Evolutionary conservation across 805 yeast genomes (phyloP).

Genomic region (Kazachstania bromeliacearum): DNA sequence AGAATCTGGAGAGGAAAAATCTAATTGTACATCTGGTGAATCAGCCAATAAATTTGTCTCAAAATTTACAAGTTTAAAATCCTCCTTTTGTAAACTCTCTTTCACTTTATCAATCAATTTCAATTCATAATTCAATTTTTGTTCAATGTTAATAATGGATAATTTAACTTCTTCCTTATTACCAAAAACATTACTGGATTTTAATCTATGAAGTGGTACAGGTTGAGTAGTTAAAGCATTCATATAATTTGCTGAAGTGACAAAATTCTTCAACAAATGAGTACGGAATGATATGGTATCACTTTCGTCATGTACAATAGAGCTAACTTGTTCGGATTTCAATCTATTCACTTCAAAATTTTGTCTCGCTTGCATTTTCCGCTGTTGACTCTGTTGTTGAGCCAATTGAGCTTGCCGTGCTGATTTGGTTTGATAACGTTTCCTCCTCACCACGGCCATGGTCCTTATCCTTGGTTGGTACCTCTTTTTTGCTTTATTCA

Average conservation of each 20-base stretch:
- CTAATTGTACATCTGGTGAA: background rate
- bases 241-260: constrained; percentile 16
- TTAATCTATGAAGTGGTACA: constrained; percentile 16
- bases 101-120: background rate
- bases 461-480: too few species aligned
- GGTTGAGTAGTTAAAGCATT: constrained; percentile 19
- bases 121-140: constrained; percentile 2
- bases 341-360: constrained; percentile 17
- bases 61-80: background rate
- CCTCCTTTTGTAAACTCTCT: background rate
- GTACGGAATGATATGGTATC: constrained; percentile 27
- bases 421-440: constrained; percentile 18
- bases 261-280: constrained; percentile 19
- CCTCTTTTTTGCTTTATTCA: background rate
- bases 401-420: constrained; percentile 8
- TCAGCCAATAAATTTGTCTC: background rate
- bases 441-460: constrained; percentile 25
- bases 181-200: constrained; percentile 10
- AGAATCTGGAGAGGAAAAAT: constrained; percentile 2
- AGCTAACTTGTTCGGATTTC: constrained; percentile 21
- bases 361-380: constrained; percentile 13
- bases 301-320: constrained; percentile 27
- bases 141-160: constrained; percentile 1
- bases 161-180: background rate
- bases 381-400: constrained; percentile 11